These are phyloP conservation scores for Suzukiozyma palmioleophila DNA, from an alignment of 1,139 yeast genomes.

Conservation along the genomic window DNA sequence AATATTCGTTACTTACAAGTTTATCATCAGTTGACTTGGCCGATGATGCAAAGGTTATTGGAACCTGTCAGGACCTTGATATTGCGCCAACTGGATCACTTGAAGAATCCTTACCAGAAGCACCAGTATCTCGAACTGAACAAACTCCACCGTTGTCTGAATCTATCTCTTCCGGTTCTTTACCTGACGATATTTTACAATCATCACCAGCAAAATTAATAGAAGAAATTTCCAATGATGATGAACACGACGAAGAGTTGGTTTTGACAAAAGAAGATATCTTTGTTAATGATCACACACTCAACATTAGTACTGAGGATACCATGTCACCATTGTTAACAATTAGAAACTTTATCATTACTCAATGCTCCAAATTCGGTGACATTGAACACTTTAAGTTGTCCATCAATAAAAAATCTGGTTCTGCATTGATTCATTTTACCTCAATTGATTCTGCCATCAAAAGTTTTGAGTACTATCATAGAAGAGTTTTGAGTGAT, in stretches of 20 bases:
- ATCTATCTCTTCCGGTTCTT: background rate
- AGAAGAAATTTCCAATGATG: background rate
- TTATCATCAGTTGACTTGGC: slow-evolving; percentile 4
- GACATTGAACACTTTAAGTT: slow-evolving; percentile 29
- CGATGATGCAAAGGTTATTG: background rate
- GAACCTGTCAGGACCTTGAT: background rate
- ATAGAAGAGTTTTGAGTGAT: slow-evolving; percentile 22
- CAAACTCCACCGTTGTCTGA: background rate
- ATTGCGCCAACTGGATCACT: background rate
- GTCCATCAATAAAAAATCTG: slow-evolving; percentile 3
- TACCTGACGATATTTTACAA: background rate
- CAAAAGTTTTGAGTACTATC: slow-evolving; percentile 30
- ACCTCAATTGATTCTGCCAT: slow-evolving; percentile 41
- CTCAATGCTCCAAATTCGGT: slow-evolving; percentile 30
- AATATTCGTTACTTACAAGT: slow-evolving; percentile 3
- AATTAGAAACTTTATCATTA: slow-evolving; percentile 10
- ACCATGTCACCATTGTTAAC: background rate
- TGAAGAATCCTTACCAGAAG: background rate
- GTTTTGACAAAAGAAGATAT: slow-evolving; percentile 2
- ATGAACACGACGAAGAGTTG: background rate
- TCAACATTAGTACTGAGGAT: slow-evolving; percentile 1
- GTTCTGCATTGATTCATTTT: slow-evolving; percentile 28
- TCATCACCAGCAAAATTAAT: background rate
- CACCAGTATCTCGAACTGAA: background rate
- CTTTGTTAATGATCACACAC: background rate